Evolutionary conservation across 257 asterid genomes (phyloP).

Genomic region (Misopates orontium): DNA sequence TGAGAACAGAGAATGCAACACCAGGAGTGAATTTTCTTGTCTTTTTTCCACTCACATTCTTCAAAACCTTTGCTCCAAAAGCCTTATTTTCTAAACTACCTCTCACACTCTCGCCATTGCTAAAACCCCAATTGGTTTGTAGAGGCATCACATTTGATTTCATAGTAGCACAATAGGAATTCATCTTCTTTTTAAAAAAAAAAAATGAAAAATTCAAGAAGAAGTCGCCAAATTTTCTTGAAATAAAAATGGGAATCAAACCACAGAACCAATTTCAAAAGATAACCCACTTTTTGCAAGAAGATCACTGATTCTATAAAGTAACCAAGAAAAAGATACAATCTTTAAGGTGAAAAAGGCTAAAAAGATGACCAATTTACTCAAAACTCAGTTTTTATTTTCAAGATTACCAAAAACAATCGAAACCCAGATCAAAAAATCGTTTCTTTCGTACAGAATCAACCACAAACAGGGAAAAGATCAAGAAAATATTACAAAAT

Average conservation of each 20-base stretch:
- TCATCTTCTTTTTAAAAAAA: constrained; percentile 55
- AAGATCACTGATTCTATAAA: constrained; percentile 30
- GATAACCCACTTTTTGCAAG: constrained; percentile 16
- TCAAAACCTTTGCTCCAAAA: constrained; percentile 31
- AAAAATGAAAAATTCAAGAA: constrained; percentile 17
- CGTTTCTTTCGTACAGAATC: not conserved
- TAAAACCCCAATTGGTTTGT: constrained; percentile 29
- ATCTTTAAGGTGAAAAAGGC: constrained; percentile 1
- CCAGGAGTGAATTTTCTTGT: constrained; percentile 46
- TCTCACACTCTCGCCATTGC: constrained; percentile 38
- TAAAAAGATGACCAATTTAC: not conserved
- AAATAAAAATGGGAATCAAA: constrained; percentile 8
- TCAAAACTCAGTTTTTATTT: constrained; percentile 27
- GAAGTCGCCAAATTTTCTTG: constrained; percentile 23
- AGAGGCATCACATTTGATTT: constrained; percentile 41
- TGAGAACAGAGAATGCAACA: constrained; percentile 59
- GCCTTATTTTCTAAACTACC: constrained; percentile 37
- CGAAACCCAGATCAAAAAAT: constrained; percentile 26
- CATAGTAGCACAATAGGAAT: constrained; percentile 51
- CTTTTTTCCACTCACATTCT: constrained; percentile 33
- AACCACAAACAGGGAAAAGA: too few species aligned
- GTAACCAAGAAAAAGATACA: constrained; percentile 12
- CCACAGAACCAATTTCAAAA: constrained; percentile 3
- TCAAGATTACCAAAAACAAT: not conserved
- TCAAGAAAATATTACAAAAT: too few species aligned